Conservation (phyloP, 192 early-diverging fungal genomes). For the Chytriomyces confervae region DNA sequence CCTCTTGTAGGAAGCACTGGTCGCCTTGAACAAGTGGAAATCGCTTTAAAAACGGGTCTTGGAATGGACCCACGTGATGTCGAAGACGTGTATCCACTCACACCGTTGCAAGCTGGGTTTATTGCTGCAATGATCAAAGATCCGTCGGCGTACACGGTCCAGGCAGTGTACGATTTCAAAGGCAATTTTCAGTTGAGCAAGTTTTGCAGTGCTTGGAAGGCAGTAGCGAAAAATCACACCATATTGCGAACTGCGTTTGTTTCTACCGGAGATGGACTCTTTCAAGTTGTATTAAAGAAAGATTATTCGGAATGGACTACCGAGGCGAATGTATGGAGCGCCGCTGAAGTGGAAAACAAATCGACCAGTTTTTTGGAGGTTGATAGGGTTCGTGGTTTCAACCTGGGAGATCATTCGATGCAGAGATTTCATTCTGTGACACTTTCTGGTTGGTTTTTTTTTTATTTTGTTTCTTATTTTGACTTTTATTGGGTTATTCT, state of each 20-base stretch:
- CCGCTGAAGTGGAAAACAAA: too few species aligned
- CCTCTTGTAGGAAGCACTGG: not conserved
- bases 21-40: not conserved
- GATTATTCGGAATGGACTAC: too few species aligned
- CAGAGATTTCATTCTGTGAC: too few species aligned
- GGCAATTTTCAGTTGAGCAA: not conserved
- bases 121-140: constrained; percentile 22
- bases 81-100: constrained; percentile 42
- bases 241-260: too few species aligned
- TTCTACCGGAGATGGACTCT: too few species aligned
- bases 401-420: too few species aligned
- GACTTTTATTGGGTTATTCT: too few species aligned
- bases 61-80: constrained; percentile 17
- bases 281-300: too few species aligned
- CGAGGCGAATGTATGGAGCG: too few species aligned
- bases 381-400: too few species aligned
- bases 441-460: not conserved
- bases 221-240: not conserved
- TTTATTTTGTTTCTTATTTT: not conserved
- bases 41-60: not conserved
- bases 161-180: not conserved
- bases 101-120: constrained; percentile 35
- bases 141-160: not conserved
- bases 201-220: not conserved
- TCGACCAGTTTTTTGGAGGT: too few species aligned